These are phyloP conservation scores for Camelina laxa DNA, from an alignment of 345 rosid genomes.

Conservation along the genomic window DNA sequence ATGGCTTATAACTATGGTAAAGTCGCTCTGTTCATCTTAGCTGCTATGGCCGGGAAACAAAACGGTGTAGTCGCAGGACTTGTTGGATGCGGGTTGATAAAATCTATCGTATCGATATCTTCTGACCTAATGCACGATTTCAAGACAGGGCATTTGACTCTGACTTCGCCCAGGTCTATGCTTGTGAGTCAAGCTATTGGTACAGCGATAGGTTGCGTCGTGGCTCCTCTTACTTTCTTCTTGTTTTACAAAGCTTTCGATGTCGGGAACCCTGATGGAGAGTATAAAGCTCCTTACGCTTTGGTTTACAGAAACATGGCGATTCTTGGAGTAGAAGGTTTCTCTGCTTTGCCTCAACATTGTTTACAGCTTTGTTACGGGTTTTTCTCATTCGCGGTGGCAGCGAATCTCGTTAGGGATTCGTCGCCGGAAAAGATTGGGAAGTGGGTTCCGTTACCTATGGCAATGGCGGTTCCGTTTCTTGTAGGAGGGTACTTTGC, in stretches of 20 bases:
- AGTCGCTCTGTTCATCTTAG: constrained; percentile 56
- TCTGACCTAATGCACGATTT: constrained; percentile 63
- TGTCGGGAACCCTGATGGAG: constrained; percentile 48
- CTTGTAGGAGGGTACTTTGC: constrained; percentile 56
- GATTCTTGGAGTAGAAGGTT: constrained; percentile 58
- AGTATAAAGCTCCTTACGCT: constrained; percentile 57
- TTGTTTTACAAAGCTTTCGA: constrained; percentile 57
- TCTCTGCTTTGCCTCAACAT: constrained; percentile 56
- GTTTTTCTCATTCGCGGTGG: constrained; percentile 51
- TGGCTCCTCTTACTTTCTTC: constrained; percentile 56
- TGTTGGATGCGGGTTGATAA: constrained; percentile 59
- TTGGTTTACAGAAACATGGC: constrained; percentile 58
- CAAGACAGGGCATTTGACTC: constrained; percentile 58
- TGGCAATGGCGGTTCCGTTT: constrained; percentile 64
- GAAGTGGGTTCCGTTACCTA: constrained; percentile 55
- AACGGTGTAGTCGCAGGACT: constrained; percentile 61
- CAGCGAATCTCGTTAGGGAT: constrained; percentile 47
- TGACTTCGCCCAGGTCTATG: constrained; percentile 58
- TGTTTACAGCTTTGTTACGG: constrained; percentile 52
- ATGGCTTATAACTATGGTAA: constrained; percentile 62
- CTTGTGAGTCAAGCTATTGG: constrained; percentile 64
- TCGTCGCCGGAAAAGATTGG: constrained; percentile 36
- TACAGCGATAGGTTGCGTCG: constrained; percentile 56
- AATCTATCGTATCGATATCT: constrained; percentile 57
- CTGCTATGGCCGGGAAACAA: constrained; percentile 56